phyloP scores from a whole-genome alignment of 495 filamentous ascomycete species.

The Neurospora intermedia region DNA sequence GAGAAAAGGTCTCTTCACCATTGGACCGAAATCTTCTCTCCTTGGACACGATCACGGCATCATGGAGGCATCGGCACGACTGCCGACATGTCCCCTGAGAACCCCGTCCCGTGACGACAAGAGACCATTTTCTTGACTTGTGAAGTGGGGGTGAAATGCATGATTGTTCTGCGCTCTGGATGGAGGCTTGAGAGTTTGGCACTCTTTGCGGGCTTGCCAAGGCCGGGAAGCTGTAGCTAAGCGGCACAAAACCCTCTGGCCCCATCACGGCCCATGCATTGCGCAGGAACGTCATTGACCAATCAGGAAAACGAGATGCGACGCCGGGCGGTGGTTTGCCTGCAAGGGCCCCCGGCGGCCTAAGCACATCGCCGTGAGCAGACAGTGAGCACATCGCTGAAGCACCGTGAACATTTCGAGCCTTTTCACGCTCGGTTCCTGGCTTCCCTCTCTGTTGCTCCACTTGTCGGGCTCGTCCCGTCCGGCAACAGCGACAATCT shows the following conservation, averaged over 20 bases:
- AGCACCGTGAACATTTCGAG: background rate
- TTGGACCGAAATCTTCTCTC: background rate
- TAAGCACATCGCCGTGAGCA: background rate
- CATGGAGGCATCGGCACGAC: background rate
- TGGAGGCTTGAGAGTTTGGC: background rate
- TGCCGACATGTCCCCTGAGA: background rate
- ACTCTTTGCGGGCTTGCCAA: background rate
- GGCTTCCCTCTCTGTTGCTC: background rate
- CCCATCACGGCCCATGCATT: conserved; percentile 2
- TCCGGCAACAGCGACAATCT: background rate
- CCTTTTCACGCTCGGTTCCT: background rate
- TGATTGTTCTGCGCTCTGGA: background rate
- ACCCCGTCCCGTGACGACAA: conserved; percentile 1
- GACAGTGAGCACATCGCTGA: background rate
- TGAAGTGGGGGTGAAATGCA: background rate
- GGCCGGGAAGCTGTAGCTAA: conserved; percentile 6
- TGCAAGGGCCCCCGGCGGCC: conserved; percentile 6
- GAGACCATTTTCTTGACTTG: background rate
- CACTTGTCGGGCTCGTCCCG: background rate
- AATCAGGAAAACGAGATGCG: background rate
- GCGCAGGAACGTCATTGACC: conserved; percentile 9
- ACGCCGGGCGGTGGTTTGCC: background rate
- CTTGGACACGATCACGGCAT: background rate
- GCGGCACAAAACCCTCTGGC: background rate
- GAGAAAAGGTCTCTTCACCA: background rate